Percentiles rank a stretch among this genome's conserved stretches.
Conservation (phyloP, 1,284 basidiomycete genomes). For the Gymnopus androsaceus region DNA sequence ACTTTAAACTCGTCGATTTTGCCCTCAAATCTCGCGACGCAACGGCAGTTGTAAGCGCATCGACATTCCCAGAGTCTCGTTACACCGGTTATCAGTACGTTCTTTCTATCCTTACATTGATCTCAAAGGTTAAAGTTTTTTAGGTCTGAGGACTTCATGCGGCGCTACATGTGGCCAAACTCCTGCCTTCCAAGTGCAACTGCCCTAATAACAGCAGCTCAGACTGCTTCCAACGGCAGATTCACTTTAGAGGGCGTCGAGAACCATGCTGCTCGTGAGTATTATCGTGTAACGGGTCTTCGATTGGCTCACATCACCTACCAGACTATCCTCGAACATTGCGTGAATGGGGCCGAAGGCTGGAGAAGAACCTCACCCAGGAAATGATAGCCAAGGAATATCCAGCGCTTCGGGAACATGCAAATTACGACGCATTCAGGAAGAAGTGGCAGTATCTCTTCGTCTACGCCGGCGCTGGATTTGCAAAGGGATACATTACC, state of each 20-base stretch:
- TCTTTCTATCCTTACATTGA: neutral
- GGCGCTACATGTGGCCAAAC: constrained; percentile 92
- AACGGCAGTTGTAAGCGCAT: constrained; percentile 75
- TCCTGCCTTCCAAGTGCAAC: constrained; percentile 85
- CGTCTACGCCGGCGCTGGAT: constrained; percentile 74
- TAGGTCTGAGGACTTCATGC: constrained; percentile 86
- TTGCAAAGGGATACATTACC: constrained; percentile 74
- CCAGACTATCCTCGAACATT: constrained; percentile 86
- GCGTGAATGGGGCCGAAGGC: constrained; percentile 83
- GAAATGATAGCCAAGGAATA: constrained; percentile 58
- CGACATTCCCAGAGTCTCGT: constrained; percentile 83
- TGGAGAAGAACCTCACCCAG: constrained; percentile 63
- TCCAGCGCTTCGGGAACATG: constrained; percentile 52
- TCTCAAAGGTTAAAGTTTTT: neutral
- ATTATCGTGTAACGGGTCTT: constrained; percentile 4
- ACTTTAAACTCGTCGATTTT: constrained; percentile 82
- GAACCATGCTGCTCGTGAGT: constrained; percentile 80
- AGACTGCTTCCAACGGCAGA: constrained; percentile 64
- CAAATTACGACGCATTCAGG: constrained; percentile 64
- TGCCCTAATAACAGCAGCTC: constrained; percentile 65
- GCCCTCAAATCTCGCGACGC: constrained; percentile 74
- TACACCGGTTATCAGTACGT: constrained; percentile 69
- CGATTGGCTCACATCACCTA: neutral
- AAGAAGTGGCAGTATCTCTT: constrained; percentile 80
- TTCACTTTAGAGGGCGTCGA: constrained; percentile 87